These are phyloP conservation scores for Erigeron philadelphicus DNA, from an alignment of 140 eudicot genomes.

Conservation along the genomic window DNA sequence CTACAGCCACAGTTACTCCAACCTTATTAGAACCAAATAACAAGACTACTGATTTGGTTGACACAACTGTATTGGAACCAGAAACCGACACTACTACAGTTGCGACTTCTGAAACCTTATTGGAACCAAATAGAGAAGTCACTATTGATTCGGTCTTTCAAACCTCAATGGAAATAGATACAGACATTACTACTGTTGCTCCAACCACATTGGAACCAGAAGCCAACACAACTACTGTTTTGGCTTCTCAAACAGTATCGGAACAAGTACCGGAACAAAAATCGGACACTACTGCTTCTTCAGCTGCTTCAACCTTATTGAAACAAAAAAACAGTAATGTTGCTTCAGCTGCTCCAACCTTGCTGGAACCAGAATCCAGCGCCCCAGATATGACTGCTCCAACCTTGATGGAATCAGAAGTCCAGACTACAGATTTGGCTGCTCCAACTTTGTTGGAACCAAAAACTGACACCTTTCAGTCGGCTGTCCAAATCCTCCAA, in stretches of 20 bases:
- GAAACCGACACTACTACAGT: constrained; percentile 1
- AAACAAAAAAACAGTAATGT: constrained; percentile 6
- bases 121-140: constrained; percentile 6
- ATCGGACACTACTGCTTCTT: not conserved
- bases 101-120: not conserved
- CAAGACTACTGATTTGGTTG: not conserved
- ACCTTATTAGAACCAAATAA: not conserved
- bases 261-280: too few species aligned
- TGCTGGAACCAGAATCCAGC: not conserved
- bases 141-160: not conserved
- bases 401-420: constrained; percentile 12
- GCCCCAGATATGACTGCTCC: not conserved
- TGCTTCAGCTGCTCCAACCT: constrained; percentile 5
- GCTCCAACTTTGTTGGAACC: not conserved
- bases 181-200: not conserved
- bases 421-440: constrained; percentile 1
- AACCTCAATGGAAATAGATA: constrained; percentile 1
- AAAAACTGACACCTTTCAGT: constrained; percentile 1
- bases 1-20: not conserved
- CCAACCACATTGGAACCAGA: constrained; percentile 8
- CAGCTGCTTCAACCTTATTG: not conserved
- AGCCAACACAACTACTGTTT: not conserved
- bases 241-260: constrained; percentile 4
- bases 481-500: not conserved
- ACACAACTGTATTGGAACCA: constrained; percentile 20